Evolutionary conservation across 805 yeast genomes (phyloP).

Genomic region (Kuraishia molischiana): DNA sequence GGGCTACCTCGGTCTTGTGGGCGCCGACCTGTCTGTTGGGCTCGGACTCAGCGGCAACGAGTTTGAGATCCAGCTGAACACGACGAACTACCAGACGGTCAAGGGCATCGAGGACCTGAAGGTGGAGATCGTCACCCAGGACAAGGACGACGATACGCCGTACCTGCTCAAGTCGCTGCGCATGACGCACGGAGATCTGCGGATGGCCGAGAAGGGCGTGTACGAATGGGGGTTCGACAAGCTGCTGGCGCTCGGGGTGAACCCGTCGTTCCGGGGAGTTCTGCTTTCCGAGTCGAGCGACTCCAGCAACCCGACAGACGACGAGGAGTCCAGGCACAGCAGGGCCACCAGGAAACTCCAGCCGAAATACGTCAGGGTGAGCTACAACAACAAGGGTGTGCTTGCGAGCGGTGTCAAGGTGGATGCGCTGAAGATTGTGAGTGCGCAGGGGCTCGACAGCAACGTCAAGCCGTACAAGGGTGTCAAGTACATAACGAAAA

Average conservation of each 20-base stretch:
- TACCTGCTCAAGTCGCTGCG: constrained; percentile 45
- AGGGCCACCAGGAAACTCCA: constrained; percentile 7
- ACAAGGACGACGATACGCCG: constrained; percentile 10
- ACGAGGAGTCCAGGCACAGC: neutral
- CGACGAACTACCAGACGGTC: constrained; percentile 34
- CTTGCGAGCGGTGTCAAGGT: constrained; percentile 72
- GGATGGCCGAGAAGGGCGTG: constrained; percentile 33
- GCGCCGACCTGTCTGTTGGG: constrained; percentile 42
- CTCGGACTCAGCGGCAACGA: constrained; percentile 44
- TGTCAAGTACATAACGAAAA: constrained; percentile 66
- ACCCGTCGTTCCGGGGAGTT: constrained; percentile 58
- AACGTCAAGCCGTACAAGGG: constrained; percentile 80
- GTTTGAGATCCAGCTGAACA: constrained; percentile 49
- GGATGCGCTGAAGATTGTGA: constrained; percentile 47
- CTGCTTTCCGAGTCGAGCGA: constrained; percentile 14
- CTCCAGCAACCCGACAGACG: neutral
- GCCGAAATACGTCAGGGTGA: constrained; percentile 37
- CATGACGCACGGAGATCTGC: constrained; percentile 71
- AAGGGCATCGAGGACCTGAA: constrained; percentile 36
- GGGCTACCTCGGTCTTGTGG: constrained; percentile 39
- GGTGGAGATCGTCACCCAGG: constrained; percentile 22
- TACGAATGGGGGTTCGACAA: constrained; percentile 67
- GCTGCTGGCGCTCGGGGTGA: constrained; percentile 49
- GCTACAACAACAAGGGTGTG: constrained; percentile 54
- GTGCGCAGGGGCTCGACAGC: constrained; percentile 48